A percentile compares a stretch with the other conserved stretches of the same genome.
These are phyloP conservation scores for Trichocladium uniseriatum DNA, from an alignment of 495 filamentous ascomycete species.

Conservation along the genomic window DNA sequence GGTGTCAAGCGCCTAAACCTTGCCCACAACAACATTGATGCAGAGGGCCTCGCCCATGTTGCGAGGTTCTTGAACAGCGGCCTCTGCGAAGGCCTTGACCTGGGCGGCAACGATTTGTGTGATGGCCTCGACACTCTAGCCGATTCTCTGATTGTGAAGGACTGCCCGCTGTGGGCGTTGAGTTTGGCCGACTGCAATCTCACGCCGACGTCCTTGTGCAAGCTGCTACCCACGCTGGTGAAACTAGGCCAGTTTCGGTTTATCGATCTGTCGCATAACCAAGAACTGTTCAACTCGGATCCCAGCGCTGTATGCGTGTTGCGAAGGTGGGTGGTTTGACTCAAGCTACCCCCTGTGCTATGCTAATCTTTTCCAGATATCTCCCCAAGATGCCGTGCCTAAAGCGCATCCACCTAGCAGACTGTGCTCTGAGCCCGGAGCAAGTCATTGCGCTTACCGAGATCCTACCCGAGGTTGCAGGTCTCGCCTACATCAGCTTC, in stretches of 20 bases:
- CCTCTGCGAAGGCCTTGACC: conserved; percentile 77
- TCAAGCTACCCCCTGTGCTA: not conserved
- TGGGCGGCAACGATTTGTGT: conserved; percentile 79
- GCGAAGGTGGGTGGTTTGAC: conserved; percentile 44
- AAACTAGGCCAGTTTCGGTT: conserved; percentile 71
- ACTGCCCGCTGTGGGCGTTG: conserved; percentile 62
- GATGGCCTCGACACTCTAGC: conserved; percentile 62
- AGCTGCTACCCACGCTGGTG: conserved; percentile 65
- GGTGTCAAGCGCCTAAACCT: conserved; percentile 69
- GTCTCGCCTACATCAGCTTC: conserved; percentile 78
- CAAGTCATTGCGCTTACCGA: conserved; percentile 86
- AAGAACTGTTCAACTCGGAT: conserved; percentile 60
- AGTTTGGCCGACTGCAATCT: conserved; percentile 85
- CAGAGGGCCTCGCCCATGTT: conserved; percentile 65
- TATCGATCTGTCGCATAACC: conserved; percentile 86
- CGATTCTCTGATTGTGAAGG: conserved; percentile 49
- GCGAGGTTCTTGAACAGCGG: conserved; percentile 62
- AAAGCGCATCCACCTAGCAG: conserved; percentile 78
- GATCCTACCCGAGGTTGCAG: conserved; percentile 74
- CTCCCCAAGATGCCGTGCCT: conserved; percentile 70
- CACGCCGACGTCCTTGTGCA: conserved; percentile 56
- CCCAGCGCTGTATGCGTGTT: conserved; percentile 69
- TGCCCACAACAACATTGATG: conserved; percentile 68
- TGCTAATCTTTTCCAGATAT: conserved; percentile 40
- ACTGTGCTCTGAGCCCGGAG: conserved; percentile 76